Evolutionary conservation across 169 alveolate genomes (phyloP).

Genomic region (Hepatocystis sp.): DNA sequence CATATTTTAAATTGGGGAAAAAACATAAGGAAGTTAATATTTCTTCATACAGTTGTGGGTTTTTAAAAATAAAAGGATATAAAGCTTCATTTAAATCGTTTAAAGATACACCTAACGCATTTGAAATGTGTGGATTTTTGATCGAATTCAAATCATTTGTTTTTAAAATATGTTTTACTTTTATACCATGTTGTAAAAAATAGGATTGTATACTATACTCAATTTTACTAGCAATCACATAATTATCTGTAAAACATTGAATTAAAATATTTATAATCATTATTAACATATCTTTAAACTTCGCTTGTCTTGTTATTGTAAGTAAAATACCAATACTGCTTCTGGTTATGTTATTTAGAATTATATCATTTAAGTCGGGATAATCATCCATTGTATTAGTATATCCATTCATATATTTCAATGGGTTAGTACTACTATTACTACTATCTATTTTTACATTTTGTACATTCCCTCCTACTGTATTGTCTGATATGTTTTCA

Average conservation of each 20-base stretch:
- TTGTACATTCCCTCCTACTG: not conserved
- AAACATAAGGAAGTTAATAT: constrained; percentile 45
- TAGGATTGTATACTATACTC: constrained; percentile 35
- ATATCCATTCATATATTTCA: too few species aligned
- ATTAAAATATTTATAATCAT: constrained; percentile 53
- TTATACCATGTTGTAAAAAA: constrained; percentile 46
- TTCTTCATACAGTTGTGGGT: constrained; percentile 76
- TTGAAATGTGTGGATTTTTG: constrained; percentile 21
- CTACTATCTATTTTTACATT: too few species aligned
- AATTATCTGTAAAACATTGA: constrained; percentile 74
- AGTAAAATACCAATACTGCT: constrained; percentile 61
- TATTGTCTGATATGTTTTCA: not conserved
- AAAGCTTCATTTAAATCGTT: constrained; percentile 62
- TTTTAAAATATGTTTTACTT: constrained; percentile 52
- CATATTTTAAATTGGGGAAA: constrained; percentile 70
- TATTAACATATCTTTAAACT: constrained; percentile 74
- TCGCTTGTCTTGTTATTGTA: constrained; percentile 68
- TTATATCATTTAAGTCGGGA: constrained; percentile 25
- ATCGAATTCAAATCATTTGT: constrained; percentile 50
- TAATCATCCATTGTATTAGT: not conserved
- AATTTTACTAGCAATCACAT: constrained; percentile 57
- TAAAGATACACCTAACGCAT: constrained; percentile 71
- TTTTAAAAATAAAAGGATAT: constrained; percentile 70
- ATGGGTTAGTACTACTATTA: too few species aligned
- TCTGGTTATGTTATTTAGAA: constrained; percentile 60